phyloP scores from a whole-genome alignment of 1,139 yeast species.

The Suhomyces taliae region DNA sequence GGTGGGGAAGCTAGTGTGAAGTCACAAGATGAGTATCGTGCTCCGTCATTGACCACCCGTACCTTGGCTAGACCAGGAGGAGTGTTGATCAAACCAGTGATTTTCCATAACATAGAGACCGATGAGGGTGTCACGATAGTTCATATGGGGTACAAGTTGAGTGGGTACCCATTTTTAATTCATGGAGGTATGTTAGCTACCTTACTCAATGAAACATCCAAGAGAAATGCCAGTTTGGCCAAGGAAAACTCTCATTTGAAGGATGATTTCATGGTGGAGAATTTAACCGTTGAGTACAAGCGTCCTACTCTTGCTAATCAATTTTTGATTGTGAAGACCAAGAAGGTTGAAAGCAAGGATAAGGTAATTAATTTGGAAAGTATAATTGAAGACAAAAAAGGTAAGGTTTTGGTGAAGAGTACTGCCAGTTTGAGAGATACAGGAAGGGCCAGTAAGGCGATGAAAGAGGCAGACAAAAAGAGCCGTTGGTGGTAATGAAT shows the following conservation, averaged over 20 bases:
- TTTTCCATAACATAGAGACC: constrained; percentile 59
- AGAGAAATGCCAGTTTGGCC: constrained; percentile 53
- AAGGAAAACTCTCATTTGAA: constrained; percentile 30
- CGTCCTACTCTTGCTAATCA: constrained; percentile 81
- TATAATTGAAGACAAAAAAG: constrained; percentile 35
- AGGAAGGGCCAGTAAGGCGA: constrained; percentile 30
- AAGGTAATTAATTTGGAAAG: constrained; percentile 29
- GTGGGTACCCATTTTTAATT: constrained; percentile 84
- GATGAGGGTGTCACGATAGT: constrained; percentile 66
- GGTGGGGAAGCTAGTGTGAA: constrained; percentile 12
- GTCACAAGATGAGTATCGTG: constrained; percentile 34
- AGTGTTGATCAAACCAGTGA: constrained; percentile 68
- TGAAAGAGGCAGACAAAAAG: constrained; percentile 1
- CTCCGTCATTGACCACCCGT: constrained; percentile 28
- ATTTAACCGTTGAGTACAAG: constrained; percentile 57
- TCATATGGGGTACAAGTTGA: constrained; percentile 75
- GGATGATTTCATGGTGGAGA: constrained; percentile 48
- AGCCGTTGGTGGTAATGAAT: neutral
- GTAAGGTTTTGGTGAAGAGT: constrained; percentile 38
- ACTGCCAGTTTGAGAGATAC: constrained; percentile 41
- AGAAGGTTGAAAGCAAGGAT: constrained; percentile 31
- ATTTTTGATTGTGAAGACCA: constrained; percentile 66
- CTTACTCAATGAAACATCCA: constrained; percentile 72
- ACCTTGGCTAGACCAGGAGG: constrained; percentile 68
- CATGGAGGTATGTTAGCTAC: constrained; percentile 93